These are phyloP conservation scores for Ceratocystis papillata DNA, from an alignment of 2,329 filamentous ascomycete genomes.

Conservation along the genomic window DNA sequence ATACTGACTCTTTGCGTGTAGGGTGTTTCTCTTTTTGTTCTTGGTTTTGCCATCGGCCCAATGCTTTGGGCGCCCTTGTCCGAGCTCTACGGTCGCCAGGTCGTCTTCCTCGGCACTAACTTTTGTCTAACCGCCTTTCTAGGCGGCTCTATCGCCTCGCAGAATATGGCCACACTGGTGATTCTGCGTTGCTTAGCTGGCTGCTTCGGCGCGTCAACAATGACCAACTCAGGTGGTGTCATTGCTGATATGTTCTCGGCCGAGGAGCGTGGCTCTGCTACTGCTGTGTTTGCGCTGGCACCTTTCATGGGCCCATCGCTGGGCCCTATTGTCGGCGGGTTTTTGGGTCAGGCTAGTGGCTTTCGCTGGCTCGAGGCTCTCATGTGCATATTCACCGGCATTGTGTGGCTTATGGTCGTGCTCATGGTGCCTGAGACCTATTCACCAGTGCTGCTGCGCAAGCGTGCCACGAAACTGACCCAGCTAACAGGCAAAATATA, in stretches of 20 bases:
- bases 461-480: constrained; percentile 41
- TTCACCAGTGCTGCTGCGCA: constrained; percentile 45
- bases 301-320: constrained; percentile 53
- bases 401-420: constrained; percentile 44
- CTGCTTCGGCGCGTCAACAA: constrained; percentile 49
- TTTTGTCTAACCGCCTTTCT: constrained; percentile 50
- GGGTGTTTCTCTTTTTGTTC: constrained; percentile 53
- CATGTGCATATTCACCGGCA: constrained; percentile 49
- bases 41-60: constrained; percentile 52
- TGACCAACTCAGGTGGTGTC: constrained; percentile 53
- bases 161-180: constrained; percentile 49
- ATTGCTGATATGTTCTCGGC: constrained; percentile 53
- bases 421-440: constrained; percentile 51
- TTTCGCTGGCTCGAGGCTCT: constrained; percentile 58
- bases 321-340: constrained; percentile 53
- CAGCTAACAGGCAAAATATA: constrained; percentile 46
- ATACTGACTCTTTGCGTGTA: constrained; percentile 7
- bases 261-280: constrained; percentile 45
- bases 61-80: constrained; percentile 56
- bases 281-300: constrained; percentile 49
- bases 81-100: constrained; percentile 52
- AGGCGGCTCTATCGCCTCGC: constrained; percentile 45
- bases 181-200: constrained; percentile 61
- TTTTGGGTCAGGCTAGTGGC: constrained; percentile 47
- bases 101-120: constrained; percentile 50